Conservation (phyloP, 2,329 filamentous ascomycete genomes). For the Furcasterigmium sp. region DNA sequence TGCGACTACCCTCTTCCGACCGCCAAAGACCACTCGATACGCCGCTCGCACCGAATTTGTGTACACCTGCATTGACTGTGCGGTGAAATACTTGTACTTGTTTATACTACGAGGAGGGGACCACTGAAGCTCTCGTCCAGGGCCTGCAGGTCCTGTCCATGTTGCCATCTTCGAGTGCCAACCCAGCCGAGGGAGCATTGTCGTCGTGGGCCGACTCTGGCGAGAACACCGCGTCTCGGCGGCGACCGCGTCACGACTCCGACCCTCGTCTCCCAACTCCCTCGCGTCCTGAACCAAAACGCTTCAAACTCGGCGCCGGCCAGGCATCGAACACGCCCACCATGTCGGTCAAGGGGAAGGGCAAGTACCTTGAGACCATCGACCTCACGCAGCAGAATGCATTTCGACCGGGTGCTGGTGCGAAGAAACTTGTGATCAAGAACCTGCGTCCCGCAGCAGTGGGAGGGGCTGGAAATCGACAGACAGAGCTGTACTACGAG, state of each 20-base stretch:
- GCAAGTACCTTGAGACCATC: slow-evolving; percentile 31
- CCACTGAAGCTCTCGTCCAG: neutral
- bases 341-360: slow-evolving; percentile 26
- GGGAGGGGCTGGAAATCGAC: slow-evolving; percentile 29
- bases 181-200: neutral
- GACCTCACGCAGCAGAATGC: slow-evolving; percentile 28
- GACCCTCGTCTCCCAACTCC: slow-evolving; percentile 7
- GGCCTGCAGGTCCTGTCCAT: slow-evolving; percentile 9
- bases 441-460: slow-evolving; percentile 66
- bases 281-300: slow-evolving; percentile 11
- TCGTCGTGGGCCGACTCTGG: slow-evolving; percentile 13
- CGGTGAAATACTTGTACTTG: no score
- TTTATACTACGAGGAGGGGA: no score
- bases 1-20: no score
- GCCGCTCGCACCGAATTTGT: no score
- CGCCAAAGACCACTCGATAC: no score
- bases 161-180: slow-evolving; percentile 9
- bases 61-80: no score
- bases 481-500: slow-evolving; percentile 73
- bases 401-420: slow-evolving; percentile 70
- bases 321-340: neutral
- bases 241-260: slow-evolving; percentile 29
- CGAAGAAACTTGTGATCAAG: slow-evolving; percentile 88
- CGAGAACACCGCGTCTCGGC: slow-evolving; percentile 26
- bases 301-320: slow-evolving; percentile 10